Conservation (phyloP, 192 early-diverging fungal genomes). For the Chytriomyces hyalinus region DNA sequence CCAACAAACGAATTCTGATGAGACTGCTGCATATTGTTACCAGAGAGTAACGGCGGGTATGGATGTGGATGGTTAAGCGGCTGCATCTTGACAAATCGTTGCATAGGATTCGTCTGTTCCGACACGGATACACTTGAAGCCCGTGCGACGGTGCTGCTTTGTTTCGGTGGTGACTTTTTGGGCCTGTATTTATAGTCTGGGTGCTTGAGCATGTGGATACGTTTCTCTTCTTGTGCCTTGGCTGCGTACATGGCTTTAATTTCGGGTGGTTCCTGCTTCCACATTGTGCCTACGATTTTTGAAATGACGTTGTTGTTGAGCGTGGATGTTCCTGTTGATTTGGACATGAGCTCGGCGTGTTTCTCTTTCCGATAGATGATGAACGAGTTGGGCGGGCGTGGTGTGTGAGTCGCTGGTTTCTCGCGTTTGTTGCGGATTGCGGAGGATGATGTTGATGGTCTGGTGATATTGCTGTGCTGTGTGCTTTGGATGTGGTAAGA, state of each 20-base stretch:
- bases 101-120: too few species aligned
- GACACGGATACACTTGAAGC: background rate
- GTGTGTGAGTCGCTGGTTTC: slow-evolving; percentile 16
- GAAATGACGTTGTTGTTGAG: slow-evolving; percentile 62
- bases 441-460: background rate
- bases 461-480: background rate
- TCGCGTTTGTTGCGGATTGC: slow-evolving; percentile 5
- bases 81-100: too few species aligned
- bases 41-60: too few species aligned
- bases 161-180: slow-evolving; percentile 49
- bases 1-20: background rate
- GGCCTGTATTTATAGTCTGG: slow-evolving; percentile 69
- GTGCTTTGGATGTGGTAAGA: background rate
- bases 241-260: slow-evolving; percentile 55
- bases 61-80: too few species aligned
- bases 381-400: slow-evolving; percentile 57
- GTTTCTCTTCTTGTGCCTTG: slow-evolving; percentile 58
- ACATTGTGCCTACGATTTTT: slow-evolving; percentile 64
- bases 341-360: slow-evolving; percentile 53
- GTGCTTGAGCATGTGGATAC: slow-evolving; percentile 55
- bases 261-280: slow-evolving; percentile 58
- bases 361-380: slow-evolving; percentile 66
- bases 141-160: slow-evolving; percentile 10
- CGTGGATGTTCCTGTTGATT: slow-evolving; percentile 44
- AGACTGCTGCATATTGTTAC: too few species aligned